These are phyloP conservation scores for Pestalotiopsis sp. DNA, from an alignment of 2,329 filamentous ascomycete species.

Conservation along the genomic window DNA sequence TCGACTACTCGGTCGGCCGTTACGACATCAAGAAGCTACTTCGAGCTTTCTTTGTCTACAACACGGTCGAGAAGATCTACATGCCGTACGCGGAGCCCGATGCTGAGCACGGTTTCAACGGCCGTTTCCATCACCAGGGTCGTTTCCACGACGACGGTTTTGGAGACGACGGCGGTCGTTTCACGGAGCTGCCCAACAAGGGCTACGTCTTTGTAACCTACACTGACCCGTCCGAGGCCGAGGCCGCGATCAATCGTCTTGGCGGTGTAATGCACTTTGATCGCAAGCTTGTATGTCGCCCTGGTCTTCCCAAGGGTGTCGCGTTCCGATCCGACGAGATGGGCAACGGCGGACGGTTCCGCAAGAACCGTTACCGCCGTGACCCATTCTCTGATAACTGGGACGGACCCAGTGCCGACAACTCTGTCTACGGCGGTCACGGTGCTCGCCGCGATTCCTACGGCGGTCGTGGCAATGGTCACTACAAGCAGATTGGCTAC, in stretches of 20 bases:
- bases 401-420: neutral
- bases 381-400: neutral
- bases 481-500: neutral
- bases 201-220: conserved; percentile 16
- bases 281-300: conserved; percentile 12
- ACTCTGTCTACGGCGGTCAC: neutral
- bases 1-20: neutral
- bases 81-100: neutral
- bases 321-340: neutral
- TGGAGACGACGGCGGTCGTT: neutral
- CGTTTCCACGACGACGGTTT: neutral
- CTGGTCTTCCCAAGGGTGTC: conserved; percentile 13
- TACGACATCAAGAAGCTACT: conserved; percentile 5
- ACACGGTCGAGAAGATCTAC: conserved; percentile 12
- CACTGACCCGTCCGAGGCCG: neutral
- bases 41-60: neutral
- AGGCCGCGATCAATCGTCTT: neutral
- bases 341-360: neutral
- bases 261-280: neutral
- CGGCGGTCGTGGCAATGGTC: too few relatives aligned
- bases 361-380: neutral
- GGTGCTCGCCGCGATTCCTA: neutral
- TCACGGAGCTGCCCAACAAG: conserved; percentile 3
- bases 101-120: neutral
- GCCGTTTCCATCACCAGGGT: neutral